phyloP scores from a whole-genome alignment of 108 stramenopile genomes.

The Epithemia pelagica region DNA sequence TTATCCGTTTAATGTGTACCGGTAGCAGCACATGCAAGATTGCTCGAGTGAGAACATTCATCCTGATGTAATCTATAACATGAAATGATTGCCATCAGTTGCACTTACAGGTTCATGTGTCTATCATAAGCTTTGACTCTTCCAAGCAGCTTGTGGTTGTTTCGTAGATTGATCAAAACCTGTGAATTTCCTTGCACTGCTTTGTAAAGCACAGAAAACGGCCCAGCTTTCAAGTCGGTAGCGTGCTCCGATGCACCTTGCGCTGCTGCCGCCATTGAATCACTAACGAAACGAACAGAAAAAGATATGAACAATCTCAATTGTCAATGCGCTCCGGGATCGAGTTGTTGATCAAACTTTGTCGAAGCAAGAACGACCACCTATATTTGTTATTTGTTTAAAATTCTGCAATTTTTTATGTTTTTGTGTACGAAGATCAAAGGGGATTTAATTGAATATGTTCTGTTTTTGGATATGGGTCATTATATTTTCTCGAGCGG shows the following conservation, averaged over 20 bases:
- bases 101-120: constrained; percentile 83
- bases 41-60: not conserved
- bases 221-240: constrained; percentile 80
- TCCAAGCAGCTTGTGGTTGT: constrained; percentile 97
- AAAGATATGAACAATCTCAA: too few relatives aligned
- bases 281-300: not conserved
- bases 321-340: too few relatives aligned
- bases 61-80: not conserved
- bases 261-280: not conserved
- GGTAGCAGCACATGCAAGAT: not conserved
- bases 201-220: constrained; percentile 87
- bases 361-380: too few relatives aligned
- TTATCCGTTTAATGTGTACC: not conserved
- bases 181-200: constrained; percentile 92
- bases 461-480: too few relatives aligned
- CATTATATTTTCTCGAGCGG: too few relatives aligned
- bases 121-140: constrained; percentile 96
- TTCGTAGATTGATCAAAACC: constrained; percentile 95
- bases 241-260: constrained; percentile 9
- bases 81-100: not conserved
- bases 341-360: too few relatives aligned
- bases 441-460: too few relatives aligned
- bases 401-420: too few relatives aligned
- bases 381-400: too few relatives aligned
- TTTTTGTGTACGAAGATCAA: too few relatives aligned